phyloP scores from a whole-genome alignment of 805 yeast genomes.

The Saccharomyces jurei region DNA sequence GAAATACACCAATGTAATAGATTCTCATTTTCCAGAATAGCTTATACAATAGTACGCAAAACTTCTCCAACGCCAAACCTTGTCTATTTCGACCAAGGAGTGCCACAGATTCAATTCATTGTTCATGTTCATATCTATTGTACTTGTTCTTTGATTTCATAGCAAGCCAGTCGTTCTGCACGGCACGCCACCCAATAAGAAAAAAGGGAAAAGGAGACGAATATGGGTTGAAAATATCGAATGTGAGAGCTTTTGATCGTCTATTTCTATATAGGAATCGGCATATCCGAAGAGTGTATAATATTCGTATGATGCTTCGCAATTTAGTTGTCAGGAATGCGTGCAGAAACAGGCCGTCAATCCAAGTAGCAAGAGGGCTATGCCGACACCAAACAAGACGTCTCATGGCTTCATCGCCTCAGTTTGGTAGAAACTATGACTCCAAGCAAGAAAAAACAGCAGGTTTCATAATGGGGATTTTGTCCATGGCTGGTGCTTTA shows the following conservation, averaged over 20 bases:
- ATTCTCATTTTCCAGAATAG: conserved; percentile 56
- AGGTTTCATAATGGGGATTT: conserved; percentile 1
- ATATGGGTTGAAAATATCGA: not conserved
- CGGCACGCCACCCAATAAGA: not conserved
- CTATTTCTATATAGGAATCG: not conserved
- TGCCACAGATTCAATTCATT: not conserved
- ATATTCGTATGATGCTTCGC: not conserved
- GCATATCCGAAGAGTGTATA: not conserved
- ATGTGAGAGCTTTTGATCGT: not conserved
- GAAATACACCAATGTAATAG: conserved; percentile 80
- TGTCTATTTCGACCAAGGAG: not conserved
- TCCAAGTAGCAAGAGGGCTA: not conserved
- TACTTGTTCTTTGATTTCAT: not conserved
- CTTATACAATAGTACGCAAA: not conserved
- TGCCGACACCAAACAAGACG: not conserved
- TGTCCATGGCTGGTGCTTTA: conserved; percentile 9
- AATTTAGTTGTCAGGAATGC: not conserved
- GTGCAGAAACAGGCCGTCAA: not conserved
- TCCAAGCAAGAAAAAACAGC: not conserved
- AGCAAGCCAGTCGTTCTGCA: not conserved
- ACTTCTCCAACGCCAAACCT: not conserved
- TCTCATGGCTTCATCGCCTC: not conserved
- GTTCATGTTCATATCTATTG: not conserved
- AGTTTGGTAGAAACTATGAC: not conserved
- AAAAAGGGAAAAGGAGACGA: not conserved